phyloP scores from a whole-genome alignment of 129 eudicot species.

The Daucus carota region DNA sequence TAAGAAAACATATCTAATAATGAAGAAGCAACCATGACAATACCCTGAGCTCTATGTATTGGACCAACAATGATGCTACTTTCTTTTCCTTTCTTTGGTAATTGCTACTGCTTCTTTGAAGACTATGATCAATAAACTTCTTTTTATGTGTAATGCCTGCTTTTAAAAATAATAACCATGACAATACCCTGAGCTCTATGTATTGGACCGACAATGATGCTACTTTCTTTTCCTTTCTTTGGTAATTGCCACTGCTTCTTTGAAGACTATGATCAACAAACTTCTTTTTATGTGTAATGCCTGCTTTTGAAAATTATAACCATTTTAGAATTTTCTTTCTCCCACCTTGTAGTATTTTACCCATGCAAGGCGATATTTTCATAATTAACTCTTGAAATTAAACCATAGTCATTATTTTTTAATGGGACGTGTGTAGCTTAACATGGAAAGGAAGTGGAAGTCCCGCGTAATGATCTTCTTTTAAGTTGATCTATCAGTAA shows the following conservation, averaged over 20 bases:
- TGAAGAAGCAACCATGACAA: background rate
- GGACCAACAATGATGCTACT: background rate
- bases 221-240: background rate
- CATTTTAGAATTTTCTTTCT: background rate
- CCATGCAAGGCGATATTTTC: background rate
- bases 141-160: background rate
- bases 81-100: background rate
- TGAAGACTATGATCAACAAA: background rate
- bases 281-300: background rate
- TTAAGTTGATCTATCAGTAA: background rate
- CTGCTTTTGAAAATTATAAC: background rate
- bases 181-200: background rate
- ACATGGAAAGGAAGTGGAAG: background rate
- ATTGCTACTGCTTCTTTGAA: background rate
- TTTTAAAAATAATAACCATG: background rate
- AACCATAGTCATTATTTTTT: background rate
- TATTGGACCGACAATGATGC: background rate
- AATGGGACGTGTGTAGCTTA: background rate
- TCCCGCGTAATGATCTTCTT: background rate
- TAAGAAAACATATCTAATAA: background rate
- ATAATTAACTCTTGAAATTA: background rate
- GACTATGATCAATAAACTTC: background rate
- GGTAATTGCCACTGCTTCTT: background rate
- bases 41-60: background rate
- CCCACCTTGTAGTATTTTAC: background rate